These are phyloP conservation scores for Bonia amplexicaulis DNA, from an alignment of 176 grass and related monocot genomes.

Conservation along the genomic window DNA sequence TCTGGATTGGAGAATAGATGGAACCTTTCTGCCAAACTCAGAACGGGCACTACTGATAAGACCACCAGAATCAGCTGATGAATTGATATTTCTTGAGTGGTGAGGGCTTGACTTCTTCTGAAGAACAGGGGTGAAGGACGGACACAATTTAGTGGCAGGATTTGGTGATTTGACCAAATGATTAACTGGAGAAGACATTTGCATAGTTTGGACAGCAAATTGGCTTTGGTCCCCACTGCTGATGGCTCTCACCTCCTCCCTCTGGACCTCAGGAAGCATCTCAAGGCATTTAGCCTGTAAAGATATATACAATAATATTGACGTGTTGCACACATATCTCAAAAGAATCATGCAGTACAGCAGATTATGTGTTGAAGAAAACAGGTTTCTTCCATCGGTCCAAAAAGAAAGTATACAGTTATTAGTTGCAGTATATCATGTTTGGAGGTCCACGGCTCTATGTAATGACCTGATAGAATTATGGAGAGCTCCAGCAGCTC, in stretches of 20 bases:
- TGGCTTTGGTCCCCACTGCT: constrained; percentile 32
- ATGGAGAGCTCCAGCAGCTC: background rate
- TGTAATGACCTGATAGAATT: background rate
- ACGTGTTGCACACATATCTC: background rate
- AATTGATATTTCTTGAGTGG: constrained; percentile 28
- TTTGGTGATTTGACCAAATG: constrained; percentile 31
- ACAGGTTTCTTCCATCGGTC: background rate
- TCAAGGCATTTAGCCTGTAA: constrained; percentile 55
- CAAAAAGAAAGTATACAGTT: background rate
- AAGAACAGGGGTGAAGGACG: constrained; percentile 30
- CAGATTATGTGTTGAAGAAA: constrained; percentile 13
- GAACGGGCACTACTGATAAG: constrained; percentile 17
- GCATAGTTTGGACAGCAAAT: constrained; percentile 30
- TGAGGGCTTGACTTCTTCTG: constrained; percentile 34
- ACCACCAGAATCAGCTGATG: constrained; percentile 20
- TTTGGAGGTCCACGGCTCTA: background rate
- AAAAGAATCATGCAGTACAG: background rate
- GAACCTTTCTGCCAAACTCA: constrained; percentile 45
- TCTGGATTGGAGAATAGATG: constrained; percentile 50
- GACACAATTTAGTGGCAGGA: constrained; percentile 19
- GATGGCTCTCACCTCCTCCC: constrained; percentile 41
- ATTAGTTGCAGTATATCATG: constrained; percentile 13
- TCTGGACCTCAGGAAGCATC: constrained; percentile 68
- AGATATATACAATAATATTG: constrained; percentile 12
- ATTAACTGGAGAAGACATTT: constrained; percentile 40